Base-by-base conservation (phyloP, 306 rosid genomes). In the Carpinus fangiana region DNA sequence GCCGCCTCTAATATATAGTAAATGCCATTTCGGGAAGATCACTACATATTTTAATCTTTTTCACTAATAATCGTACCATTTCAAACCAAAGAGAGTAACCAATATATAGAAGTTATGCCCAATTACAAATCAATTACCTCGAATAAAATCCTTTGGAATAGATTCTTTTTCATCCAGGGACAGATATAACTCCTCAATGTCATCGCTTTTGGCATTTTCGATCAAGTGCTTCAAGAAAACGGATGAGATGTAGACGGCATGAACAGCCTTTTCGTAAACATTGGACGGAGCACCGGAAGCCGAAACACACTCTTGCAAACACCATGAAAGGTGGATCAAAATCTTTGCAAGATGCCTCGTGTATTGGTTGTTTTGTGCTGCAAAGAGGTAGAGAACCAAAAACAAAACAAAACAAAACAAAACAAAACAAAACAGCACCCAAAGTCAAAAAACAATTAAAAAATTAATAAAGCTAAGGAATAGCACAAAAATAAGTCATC, bases 341-440 rank as follows among this genome's bases (percentile, higher is more conserved):
- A 96, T 82, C 89, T 96, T 96, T 8, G 97, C 90, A 73, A 96
- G 98, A 86, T 96, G 98, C 85, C 91, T 91, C 64, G 99, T 93
- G 62, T 76, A 77, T 64, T 56, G 75, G 82, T 93, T 96, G 87
- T 96, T 96, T 86, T 84, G 88, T 0, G 87, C 99, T 96, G 98
- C 82, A 73, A 62, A 34, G 14, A 59, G 65, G 36, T 12, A 52
- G 18, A 59, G 52, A 48, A 48, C 52, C 14, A 11, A 60, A n/a
- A 36, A n/a, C n/a, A n/a, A n/a, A n/a, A n/a, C n/a, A n/a, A 41
- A 48, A 60, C 41, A 47, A 50, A 45, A 14, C 57, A 59, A 23
- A 55, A 50, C 5, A 23, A 23, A 23, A 23, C 26, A 70, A 55
- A 61, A 16, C 36, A 23, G 38, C 3, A 18, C 26, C 17, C 20